phyloP scores from a whole-genome alignment of 495 filamentous ascomycete genomes.

The Penicillium angulare region DNA sequence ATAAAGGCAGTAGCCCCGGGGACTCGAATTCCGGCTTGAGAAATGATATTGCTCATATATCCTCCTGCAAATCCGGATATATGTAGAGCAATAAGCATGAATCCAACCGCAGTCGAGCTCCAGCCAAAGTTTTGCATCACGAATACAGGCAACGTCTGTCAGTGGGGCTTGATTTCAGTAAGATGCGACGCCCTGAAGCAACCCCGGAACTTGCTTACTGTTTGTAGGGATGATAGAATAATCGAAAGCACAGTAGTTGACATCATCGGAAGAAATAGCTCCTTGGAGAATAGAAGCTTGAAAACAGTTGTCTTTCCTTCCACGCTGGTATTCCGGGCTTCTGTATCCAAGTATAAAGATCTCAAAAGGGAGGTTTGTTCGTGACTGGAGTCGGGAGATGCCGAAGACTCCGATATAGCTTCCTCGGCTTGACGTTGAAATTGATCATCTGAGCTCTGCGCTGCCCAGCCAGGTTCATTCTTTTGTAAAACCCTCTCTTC shows the following conservation, averaged over 20 bases:
- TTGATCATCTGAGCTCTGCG: no score
- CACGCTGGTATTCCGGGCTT: background rate
- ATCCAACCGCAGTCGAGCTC: conserved; percentile 55
- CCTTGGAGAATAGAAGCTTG: conserved; percentile 17
- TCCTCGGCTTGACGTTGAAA: no score
- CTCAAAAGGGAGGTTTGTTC: background rate
- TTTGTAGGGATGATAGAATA: conserved; percentile 28
- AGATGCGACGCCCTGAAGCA: no score
- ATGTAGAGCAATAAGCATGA: conserved; percentile 55
- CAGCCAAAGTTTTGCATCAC: conserved; percentile 52
- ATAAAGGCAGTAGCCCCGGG: conserved; percentile 48
- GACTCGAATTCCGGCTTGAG: conserved; percentile 50
- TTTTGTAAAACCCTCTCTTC: background rate
- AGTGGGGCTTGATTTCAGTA: no score
- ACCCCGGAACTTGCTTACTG: conserved; percentile 29
- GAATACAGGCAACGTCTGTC: conserved; percentile 43
- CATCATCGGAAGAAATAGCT: conserved; percentile 21
- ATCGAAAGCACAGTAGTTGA: conserved; percentile 24
- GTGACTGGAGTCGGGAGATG: background rate
- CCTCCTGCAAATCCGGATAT: conserved; percentile 33
- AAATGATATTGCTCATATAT: conserved; percentile 48
- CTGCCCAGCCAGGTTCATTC: no score
- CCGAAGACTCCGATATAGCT: no score
- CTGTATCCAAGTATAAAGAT: background rate
- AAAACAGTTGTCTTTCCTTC: conserved; percentile 3